Evolutionary conservation across 768 basidiomycete species (phyloP).

Genomic region (Rhizopogon vulgaris): DNA sequence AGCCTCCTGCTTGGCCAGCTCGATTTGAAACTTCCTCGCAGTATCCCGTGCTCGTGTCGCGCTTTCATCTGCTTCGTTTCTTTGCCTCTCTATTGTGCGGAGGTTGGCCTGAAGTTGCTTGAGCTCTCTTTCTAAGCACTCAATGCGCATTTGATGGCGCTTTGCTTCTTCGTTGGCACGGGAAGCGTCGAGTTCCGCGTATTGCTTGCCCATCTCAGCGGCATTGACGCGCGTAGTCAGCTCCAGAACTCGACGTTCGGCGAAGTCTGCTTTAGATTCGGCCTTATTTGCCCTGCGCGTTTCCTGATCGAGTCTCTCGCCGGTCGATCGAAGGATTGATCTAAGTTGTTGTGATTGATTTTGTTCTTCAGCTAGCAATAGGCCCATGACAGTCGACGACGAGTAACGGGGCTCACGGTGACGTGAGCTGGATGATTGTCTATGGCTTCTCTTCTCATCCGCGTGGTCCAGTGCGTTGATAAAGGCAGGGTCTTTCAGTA

Average conservation of each 20-base stretch:
- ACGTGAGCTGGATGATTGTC: constrained; percentile 30
- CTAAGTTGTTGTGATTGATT: constrained; percentile 51
- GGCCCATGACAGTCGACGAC: constrained; percentile 30
- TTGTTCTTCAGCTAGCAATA: constrained; percentile 50
- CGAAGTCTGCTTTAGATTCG: constrained; percentile 41
- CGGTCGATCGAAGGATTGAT: constrained; percentile 42
- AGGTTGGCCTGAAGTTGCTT: constrained; percentile 27
- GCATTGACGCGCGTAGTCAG: constrained; percentile 29
- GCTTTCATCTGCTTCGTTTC: constrained; percentile 37
- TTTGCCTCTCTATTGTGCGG: constrained; percentile 28
- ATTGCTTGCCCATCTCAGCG: constrained; percentile 37
- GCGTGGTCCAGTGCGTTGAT: constrained; percentile 27
- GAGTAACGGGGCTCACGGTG: constrained; percentile 31
- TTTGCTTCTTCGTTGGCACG: constrained; percentile 42
- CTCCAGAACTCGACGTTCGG: constrained; percentile 44
- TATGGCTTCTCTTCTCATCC: constrained; percentile 24
- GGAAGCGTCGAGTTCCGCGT: constrained; percentile 32
- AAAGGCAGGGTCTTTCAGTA: constrained; percentile 40
- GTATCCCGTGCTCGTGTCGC: constrained; percentile 37
- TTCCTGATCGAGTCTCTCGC: constrained; percentile 52
- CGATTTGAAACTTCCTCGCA: constrained; percentile 36
- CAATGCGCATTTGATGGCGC: constrained; percentile 41
- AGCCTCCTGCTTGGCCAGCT: constrained; percentile 39
- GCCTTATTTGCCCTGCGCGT: constrained; percentile 48
- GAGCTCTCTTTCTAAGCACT: constrained; percentile 40